Percentiles rank a stretch among this genome's conserved stretches.
Conservation (phyloP, 2,329 filamentous ascomycete species). For the Colletotrichum karsti region DNA sequence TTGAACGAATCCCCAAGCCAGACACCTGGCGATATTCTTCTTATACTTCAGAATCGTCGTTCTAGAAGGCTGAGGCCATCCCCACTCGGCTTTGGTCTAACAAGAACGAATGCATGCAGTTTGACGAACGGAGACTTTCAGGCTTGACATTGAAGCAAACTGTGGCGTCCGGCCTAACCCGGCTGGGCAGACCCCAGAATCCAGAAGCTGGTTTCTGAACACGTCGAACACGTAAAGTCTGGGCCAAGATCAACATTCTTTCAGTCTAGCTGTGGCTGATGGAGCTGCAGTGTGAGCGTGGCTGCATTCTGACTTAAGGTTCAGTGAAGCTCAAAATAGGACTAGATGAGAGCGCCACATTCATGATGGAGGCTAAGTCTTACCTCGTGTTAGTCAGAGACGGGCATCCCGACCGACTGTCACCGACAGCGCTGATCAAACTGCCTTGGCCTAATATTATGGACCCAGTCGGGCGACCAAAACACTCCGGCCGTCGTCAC, state of each 20-base stretch:
- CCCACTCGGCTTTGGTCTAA: neutral
- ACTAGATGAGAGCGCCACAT: neutral
- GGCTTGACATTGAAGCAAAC: neutral
- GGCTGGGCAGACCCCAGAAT: neutral
- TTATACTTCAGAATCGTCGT: neutral
- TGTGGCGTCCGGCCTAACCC: slow-evolving; percentile 12
- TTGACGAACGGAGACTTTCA: slow-evolving; percentile 13
- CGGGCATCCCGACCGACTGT: neutral
- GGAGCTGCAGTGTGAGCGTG: neutral
- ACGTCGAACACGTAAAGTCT: neutral
- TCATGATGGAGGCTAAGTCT: slow-evolving; percentile 5
- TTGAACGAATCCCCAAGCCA: neutral
- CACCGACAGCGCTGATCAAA: slow-evolving; percentile 1
- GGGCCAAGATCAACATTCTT: neutral
- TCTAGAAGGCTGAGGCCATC: neutral
- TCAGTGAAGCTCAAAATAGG: neutral
- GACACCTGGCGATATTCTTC: slow-evolving; percentile 9
- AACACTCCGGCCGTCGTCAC: neutral
- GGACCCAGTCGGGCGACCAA: neutral
- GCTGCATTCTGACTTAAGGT: neutral
- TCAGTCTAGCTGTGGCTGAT: slow-evolving; percentile 2
- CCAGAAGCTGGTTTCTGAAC: neutral
- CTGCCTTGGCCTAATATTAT: neutral
- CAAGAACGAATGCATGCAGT: slow-evolving; percentile 8
- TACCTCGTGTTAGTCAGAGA: neutral